Evolutionary conservation across 345 rosid species (phyloP), one percentile per base, ranked within the genome.

Genomic region (Mangifera indica): DNA sequence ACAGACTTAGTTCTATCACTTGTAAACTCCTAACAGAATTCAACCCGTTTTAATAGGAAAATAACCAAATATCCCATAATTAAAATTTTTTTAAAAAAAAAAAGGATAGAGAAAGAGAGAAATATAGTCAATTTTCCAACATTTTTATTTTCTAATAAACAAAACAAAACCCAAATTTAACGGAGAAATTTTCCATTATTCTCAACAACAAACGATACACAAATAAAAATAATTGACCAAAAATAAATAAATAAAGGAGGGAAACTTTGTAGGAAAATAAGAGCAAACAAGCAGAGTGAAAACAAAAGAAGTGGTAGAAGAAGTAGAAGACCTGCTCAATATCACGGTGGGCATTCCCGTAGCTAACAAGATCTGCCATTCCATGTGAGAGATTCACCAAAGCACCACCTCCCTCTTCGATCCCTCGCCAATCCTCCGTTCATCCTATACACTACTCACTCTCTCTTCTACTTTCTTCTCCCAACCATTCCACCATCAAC

Each of bases 321-420:
- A 65, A 49, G 29, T 18, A 62, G 56, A 54, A 48, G 20, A 71
- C 98, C 97, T 88, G 95, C 66, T 87, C 91, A 81, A 84, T 87
- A 82, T 91, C 92, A 65, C 96, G 96, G 55, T 83, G 85, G 80
- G 94, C 84, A 87, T 82, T 87, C 79, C 90, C 93, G 84, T 87
- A 89, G 89, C 90, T 84, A 90, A 82, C 87, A 89, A 88, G 96
- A 92, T 94, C 93, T 86, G 95, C 98, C 97, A 93, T 91, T 94
- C 98, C 97, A 94, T 94, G 92, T 85, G 97, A 88, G 70, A 78
- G 78, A 74, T 77, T 84, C 78, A 86, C 89, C 84, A 75, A 80
- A 84, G 81, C 74, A 75, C 82, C 87, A 77, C 78, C 91, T 78
- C 88, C 90, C 86, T 81, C 91, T 86, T 78, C 90, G 94, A 90